Conservation (phyloP, 768 basidiomycete genomes). For the Rhodotorula taiwanensis region DNA sequence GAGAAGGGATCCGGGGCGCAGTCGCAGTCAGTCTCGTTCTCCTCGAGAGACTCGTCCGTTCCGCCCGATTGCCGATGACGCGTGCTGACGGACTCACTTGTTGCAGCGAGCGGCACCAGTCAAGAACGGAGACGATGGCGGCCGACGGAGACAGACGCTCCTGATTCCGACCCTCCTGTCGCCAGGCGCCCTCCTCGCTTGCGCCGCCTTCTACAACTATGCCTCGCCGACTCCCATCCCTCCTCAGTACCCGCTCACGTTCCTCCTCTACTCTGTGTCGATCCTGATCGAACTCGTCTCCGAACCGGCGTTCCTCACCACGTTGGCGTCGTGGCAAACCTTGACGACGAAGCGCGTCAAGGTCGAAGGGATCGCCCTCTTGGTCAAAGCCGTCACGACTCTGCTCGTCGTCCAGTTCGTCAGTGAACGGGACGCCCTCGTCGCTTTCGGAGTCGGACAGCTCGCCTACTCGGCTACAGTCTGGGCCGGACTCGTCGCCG, state of each 20-base stretch:
- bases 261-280: constrained; percentile 64
- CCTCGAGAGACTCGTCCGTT: background rate
- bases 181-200: constrained; percentile 60
- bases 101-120: background rate
- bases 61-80: no score
- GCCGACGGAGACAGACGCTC: background rate
- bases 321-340: constrained; percentile 55
- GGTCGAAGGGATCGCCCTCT: constrained; percentile 70
- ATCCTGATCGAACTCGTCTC: constrained; percentile 69
- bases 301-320: constrained; percentile 75
- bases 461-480: constrained; percentile 57
- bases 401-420: constrained; percentile 56
- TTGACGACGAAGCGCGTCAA: constrained; percentile 65
- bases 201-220: constrained; percentile 56
- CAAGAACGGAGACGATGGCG: background rate
- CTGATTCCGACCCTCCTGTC: constrained; percentile 51
- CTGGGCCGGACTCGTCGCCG: background rate
- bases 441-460: constrained; percentile 84
- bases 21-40: constrained; percentile 56
- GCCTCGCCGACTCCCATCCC: constrained; percentile 47
- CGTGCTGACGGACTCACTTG: background rate
- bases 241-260: constrained; percentile 55
- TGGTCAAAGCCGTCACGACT: constrained; percentile 63
- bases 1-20: constrained; percentile 87
- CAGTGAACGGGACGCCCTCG: constrained; percentile 53